A percentile compares a stretch with the other conserved stretches of the same genome.
These are phyloP conservation scores for Rauvolfia tetraphylla DNA, from an alignment of 257 asterid genomes.

Conservation along the genomic window DNA sequence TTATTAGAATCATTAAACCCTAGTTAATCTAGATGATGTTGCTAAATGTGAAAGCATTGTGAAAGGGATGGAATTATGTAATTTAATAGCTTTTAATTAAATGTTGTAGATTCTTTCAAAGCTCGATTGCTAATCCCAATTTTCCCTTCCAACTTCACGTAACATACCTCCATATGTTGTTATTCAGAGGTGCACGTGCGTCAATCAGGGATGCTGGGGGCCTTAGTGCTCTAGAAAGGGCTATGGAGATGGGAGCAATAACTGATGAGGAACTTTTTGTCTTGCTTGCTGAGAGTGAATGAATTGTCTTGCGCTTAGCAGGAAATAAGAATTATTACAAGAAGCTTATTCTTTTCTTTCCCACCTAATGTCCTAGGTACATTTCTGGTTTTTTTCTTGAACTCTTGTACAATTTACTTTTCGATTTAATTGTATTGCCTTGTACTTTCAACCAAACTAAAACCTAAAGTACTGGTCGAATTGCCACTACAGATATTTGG, in stretches of 20 bases:
- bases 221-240: slow-evolving; percentile 69
- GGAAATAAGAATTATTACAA: background rate
- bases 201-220: slow-evolving; percentile 79
- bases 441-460: background rate
- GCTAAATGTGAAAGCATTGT: background rate
- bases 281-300: slow-evolving; percentile 75
- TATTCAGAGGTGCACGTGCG: slow-evolving; percentile 78
- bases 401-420: background rate
- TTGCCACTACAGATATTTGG: background rate
- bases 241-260: slow-evolving; percentile 97
- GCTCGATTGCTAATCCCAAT: background rate
- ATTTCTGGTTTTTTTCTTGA: background rate
- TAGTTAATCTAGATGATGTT: background rate
- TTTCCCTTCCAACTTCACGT: background rate
- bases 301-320: slow-evolving; percentile 10
- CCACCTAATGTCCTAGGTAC: background rate
- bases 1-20: no score
- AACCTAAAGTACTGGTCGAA: background rate
- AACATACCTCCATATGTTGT: background rate
- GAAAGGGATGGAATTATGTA: background rate
- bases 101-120: background rate
- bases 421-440: background rate
- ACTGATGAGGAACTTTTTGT: slow-evolving; percentile 86
- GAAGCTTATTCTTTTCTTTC: background rate
- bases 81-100: background rate